phyloP scores from a whole-genome alignment of 352 stramenopile genomes.

The Phytopythium ostracodes region DNA sequence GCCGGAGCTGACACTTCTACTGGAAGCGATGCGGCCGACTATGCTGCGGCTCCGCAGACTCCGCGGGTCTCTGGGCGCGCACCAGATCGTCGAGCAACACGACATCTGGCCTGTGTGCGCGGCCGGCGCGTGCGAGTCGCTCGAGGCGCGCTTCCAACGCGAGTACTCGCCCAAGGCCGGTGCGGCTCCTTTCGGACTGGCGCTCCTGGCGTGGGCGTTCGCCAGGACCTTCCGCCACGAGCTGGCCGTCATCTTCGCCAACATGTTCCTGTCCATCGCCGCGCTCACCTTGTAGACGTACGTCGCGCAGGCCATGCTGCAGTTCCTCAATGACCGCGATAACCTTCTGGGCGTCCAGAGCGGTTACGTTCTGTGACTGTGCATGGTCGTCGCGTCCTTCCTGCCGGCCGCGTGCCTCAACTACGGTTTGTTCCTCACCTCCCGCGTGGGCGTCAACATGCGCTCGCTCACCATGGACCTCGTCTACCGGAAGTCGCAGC shows the following conservation, averaged over 20 bases:
- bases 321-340: constrained; percentile 18
- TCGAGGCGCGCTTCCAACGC: constrained; percentile 13
- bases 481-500: constrained; percentile 57
- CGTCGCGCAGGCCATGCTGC: constrained; percentile 21
- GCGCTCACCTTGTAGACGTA: constrained; percentile 24
- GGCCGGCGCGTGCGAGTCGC: constrained; percentile 11
- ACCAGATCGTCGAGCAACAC: constrained; percentile 21
- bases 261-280: constrained; percentile 24
- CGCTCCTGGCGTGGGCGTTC: constrained; percentile 11
- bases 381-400: constrained; percentile 19
- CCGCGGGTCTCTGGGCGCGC: constrained; percentile 12
- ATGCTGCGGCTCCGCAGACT: background rate
- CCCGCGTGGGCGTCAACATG: constrained; percentile 30
- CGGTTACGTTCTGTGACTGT: constrained; percentile 15
- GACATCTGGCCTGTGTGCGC: constrained; percentile 24
- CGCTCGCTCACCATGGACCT: constrained; percentile 31
- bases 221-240: constrained; percentile 20
- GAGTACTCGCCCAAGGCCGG: constrained; percentile 12
- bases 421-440: constrained; percentile 34
- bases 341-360: constrained; percentile 21
- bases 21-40: background rate
- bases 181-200: constrained; percentile 8
- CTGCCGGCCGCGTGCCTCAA: constrained; percentile 26
- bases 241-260: constrained; percentile 16
- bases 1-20: too few species aligned